Evolutionary conservation across 148 eudicot species (phyloP).

Genomic region (Nepenthes mirabilis): DNA sequence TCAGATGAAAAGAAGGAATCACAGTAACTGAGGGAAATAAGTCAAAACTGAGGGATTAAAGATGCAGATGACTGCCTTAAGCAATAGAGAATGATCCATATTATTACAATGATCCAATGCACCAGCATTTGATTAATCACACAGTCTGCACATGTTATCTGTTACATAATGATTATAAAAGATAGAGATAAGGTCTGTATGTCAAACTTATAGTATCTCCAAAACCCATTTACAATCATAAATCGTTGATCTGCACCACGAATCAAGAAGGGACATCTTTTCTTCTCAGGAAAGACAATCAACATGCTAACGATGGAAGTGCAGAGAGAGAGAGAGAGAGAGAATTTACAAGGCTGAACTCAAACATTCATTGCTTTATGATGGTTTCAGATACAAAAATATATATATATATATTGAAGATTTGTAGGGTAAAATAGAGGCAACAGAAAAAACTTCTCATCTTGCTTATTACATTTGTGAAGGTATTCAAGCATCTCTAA

Average conservation of each 20-base stretch:
- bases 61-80: neutral
- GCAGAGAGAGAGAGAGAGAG: constrained; percentile 5
- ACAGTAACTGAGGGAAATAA: no score
- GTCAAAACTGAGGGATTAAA: neutral
- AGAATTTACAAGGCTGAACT: constrained; percentile 9
- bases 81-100: neutral
- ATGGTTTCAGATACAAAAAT: constrained; percentile 21
- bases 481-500: neutral
- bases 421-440: constrained; percentile 11
- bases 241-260: no score
- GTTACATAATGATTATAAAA: no score
- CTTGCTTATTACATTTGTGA: constrained; percentile 26
- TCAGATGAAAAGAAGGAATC: neutral
- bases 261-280: neutral
- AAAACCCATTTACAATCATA: no score
- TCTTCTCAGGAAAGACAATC: neutral
- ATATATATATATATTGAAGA: constrained; percentile 8
- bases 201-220: no score
- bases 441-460: constrained; percentile 13
- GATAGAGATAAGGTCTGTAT: no score
- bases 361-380: constrained; percentile 23
- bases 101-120: neutral
- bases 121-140: neutral
- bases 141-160: neutral
- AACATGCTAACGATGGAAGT: neutral